Percentiles rank a stretch among this genome's conserved stretches.
These are phyloP conservation scores for Mycena leptocephala DNA, from an alignment of 768 basidiomycete genomes.

Conservation along the genomic window DNA sequence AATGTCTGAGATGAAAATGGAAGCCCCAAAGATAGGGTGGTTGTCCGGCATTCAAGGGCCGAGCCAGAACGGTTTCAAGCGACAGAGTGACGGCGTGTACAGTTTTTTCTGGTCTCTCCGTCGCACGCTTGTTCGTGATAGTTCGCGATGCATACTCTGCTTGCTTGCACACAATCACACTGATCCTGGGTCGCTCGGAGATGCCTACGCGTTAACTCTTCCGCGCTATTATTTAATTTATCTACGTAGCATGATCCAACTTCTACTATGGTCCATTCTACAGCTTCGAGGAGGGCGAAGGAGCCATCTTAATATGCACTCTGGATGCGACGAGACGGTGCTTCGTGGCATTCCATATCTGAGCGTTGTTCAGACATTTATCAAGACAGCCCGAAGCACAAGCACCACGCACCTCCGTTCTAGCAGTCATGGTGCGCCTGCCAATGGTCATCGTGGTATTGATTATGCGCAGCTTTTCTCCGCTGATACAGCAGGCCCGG, in stretches of 20 bases:
- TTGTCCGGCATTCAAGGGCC: no score
- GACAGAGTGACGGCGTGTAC: no score
- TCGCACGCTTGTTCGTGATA: no score
- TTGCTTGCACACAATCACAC: no score
- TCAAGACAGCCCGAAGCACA: not conserved
- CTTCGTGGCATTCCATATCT: conserved; percentile 1
- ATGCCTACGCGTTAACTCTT: no score
- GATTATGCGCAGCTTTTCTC: not conserved
- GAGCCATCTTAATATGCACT: conserved; percentile 15
- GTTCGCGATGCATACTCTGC: no score
- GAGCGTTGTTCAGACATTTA: not conserved
- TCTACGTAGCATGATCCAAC: not conserved
- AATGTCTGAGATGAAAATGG: no score
- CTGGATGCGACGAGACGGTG: conserved; percentile 3
- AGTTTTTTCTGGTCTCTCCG: no score
- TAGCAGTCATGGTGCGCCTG: not conserved
- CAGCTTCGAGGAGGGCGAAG: not conserved
- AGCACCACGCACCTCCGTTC: not conserved
- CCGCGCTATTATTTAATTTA: no score
- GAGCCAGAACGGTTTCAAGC: no score
- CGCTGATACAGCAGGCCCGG: not conserved
- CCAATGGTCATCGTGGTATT: not conserved
- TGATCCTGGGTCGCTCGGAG: no score
- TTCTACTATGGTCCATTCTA: not conserved
- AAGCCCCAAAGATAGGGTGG: no score